Evolutionary conservation across 2,329 filamentous ascomycete genomes (phyloP).

Genomic region (Teratosphaeria nubilosa): DNA sequence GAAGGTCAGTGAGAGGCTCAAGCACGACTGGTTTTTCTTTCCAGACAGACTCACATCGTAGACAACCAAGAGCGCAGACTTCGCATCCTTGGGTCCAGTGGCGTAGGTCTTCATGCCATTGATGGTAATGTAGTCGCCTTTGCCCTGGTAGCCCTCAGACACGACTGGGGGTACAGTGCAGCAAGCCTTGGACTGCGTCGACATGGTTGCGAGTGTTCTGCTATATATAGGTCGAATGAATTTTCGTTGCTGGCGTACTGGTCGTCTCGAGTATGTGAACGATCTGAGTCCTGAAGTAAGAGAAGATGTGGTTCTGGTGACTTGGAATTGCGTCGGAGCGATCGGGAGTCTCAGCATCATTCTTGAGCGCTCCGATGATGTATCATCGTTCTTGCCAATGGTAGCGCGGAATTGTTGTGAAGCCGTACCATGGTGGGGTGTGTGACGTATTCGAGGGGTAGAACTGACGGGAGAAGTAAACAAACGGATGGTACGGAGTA

Average conservation of each 20-base stretch:
- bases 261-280: background rate
- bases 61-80: constrained; percentile 47
- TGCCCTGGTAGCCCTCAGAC: constrained; percentile 42
- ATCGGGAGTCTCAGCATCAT: background rate
- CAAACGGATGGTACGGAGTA: too few relatives aligned
- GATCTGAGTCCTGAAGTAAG: background rate
- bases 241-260: background rate
- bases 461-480: background rate
- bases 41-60: background rate
- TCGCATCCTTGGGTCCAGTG: constrained; percentile 42
- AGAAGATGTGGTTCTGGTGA: background rate
- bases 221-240: background rate
- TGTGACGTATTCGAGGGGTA: background rate
- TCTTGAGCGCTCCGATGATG: background rate
- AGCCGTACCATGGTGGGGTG: background rate
- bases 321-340: background rate
- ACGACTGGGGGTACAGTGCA: constrained; percentile 43
- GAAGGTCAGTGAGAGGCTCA: background rate
- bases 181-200: constrained; percentile 28
- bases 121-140: constrained; percentile 49
- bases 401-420: background rate
- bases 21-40: background rate
- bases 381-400: background rate
- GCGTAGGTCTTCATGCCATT: constrained; percentile 54
- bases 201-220: constrained; percentile 16